Base-by-base conservation (phyloP, 164 flowering plant species). In the Kingdonia uniflora region DNA sequence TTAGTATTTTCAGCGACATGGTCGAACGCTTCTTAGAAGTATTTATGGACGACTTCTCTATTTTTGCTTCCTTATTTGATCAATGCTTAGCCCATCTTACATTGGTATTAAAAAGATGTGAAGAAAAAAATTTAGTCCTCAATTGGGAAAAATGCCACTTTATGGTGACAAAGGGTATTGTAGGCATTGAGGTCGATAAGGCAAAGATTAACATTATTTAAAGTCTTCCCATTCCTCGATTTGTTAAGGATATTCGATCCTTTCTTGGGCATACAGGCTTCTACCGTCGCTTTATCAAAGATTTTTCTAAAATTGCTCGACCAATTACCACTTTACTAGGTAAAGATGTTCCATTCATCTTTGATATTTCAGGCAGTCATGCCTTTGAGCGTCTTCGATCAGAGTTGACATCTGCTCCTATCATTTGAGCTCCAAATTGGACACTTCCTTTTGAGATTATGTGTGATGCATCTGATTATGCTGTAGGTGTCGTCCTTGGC, bases 351-450 rank as follows among this genome's bases (percentile, higher is more conserved):
- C n/a, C n/a, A n/a, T n/a, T n/a, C n/a, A n/a, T n/a, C n/a, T n/a
- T n/a, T n/a, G n/a, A n/a, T n/a, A n/a, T n/a, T 11, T 22, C 26
- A 21, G 17, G 51, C 19, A 2, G 2, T 2, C 14, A 20, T 2
- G 26, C 29, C 8, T 48, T 20, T 22, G 15, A 21, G 5, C 17
- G 29, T 7, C 25, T 21, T 1, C 17, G 19, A 19, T 7, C 0
- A 0, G 51, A 2, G 29, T 48, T 48, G 6, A 48, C 51, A 2
- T 48, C 29, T 0, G n/a, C 51, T 2, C 25, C 29, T 12, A 48
- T 48, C 14, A 48, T 48, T 14, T 10, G 19, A 23, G 2, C 51
- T 19, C 51, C 29, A 19, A 21, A 48, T 48, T 48, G 51, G 51
- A 19, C 5, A 2, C 15, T 19, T 7, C 51, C 51, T 19, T 48